phyloP scores from a whole-genome alignment of 2,329 filamentous ascomycete species.

The Trichoderma sp. region DNA sequence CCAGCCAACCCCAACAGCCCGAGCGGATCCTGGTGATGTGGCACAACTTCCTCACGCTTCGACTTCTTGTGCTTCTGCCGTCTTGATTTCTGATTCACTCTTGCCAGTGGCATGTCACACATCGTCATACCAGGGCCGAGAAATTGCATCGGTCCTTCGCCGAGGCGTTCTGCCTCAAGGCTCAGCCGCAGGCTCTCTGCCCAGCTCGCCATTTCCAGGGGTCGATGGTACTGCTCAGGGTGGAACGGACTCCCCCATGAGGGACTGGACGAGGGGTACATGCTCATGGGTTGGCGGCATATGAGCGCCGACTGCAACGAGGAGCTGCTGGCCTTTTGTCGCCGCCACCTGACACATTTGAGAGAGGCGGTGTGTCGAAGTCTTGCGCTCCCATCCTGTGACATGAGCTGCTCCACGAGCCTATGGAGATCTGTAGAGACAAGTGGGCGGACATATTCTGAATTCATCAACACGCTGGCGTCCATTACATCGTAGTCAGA shows the following conservation, averaged over 20 bases:
- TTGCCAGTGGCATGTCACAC: slow-evolving; percentile 19
- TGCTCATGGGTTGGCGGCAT: slow-evolving; percentile 15
- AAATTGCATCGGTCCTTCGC: slow-evolving; percentile 15
- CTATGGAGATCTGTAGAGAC: slow-evolving; percentile 67
- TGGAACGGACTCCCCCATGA: slow-evolving; percentile 20
- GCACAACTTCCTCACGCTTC: neutral
- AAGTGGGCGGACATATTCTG: slow-evolving; percentile 82
- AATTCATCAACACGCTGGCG: slow-evolving; percentile 87
- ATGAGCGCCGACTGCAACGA: slow-evolving; percentile 21
- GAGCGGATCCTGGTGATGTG: slow-evolving; percentile 66
- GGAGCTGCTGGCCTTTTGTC: slow-evolving; percentile 27
- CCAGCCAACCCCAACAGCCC: slow-evolving; percentile 70
- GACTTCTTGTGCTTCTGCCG: slow-evolving; percentile 11
- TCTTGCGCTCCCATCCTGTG: slow-evolving; percentile 73
- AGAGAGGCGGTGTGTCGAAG: slow-evolving; percentile 78
- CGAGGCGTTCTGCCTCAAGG: slow-evolving; percentile 33
- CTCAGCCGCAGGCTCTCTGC: slow-evolving; percentile 37
- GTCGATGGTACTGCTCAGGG: slow-evolving; percentile 29
- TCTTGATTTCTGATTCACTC: neutral
- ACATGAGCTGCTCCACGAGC: slow-evolving; percentile 73
- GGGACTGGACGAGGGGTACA: neutral
- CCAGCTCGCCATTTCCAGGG: slow-evolving; percentile 37
- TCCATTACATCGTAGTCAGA: slow-evolving; percentile 83
- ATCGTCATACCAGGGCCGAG: neutral
- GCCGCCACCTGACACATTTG: slow-evolving; percentile 74